Conservation (phyloP, 2,329 filamentous ascomycete species). For the Monilinia laxa region DNA sequence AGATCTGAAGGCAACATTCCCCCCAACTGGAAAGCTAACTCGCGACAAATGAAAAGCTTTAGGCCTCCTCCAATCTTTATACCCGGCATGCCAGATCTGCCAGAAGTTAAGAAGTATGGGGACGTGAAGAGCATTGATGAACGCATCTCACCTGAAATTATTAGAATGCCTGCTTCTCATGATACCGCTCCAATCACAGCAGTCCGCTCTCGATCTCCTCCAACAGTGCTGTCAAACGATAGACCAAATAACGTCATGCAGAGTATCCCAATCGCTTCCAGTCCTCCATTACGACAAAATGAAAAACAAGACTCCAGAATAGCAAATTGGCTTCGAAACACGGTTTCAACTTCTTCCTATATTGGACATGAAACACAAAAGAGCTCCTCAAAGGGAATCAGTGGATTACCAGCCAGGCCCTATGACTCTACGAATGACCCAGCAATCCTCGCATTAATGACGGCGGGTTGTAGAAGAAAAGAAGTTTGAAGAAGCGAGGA, state of each 20-base stretch:
- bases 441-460: conserved; percentile 5
- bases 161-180: not conserved
- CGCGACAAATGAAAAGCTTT: not conserved
- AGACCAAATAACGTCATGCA: not conserved
- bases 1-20: not conserved
- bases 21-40: not conserved
- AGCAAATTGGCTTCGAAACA: not conserved
- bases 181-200: not conserved
- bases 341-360: not conserved
- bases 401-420: not conserved
- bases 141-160: not conserved
- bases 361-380: not conserved
- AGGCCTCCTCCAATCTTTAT: not conserved
- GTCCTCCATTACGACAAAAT: not conserved
- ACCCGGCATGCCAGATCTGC: not conserved
- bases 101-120: not conserved
- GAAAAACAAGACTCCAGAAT: not conserved
- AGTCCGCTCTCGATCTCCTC: not conserved
- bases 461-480: not conserved
- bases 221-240: not conserved
- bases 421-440: not conserved
- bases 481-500: not conserved
- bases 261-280: not conserved
- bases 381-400: not conserved
- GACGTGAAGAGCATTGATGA: not conserved